Conservation (phyloP, 1,284 basidiomycete genomes). For the Irpex lacteus region DNA sequence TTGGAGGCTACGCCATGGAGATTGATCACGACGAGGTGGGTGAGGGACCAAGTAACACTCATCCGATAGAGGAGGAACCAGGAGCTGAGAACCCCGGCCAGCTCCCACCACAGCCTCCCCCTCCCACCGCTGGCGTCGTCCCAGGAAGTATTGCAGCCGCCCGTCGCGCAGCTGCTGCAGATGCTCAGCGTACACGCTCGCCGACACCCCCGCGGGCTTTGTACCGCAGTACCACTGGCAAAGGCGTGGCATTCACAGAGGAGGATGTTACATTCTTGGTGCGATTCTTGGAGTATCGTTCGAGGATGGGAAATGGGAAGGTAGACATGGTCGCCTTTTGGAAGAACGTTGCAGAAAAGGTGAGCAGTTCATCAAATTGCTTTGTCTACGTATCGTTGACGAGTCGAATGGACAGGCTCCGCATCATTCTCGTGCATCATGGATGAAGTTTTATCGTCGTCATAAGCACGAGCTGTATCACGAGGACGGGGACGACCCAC, state of each 20-base stretch:
- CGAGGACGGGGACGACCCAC: constrained; percentile 57
- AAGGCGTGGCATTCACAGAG: constrained; percentile 80
- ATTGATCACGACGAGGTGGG: constrained; percentile 35
- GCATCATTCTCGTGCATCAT: constrained; percentile 82
- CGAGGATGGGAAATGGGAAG: constrained; percentile 51
- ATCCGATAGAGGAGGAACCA: constrained; percentile 9
- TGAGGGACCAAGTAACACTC: constrained; percentile 25
- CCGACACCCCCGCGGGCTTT: constrained; percentile 75
- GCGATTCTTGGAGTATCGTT: constrained; percentile 58
- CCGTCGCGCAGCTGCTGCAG: constrained; percentile 39
- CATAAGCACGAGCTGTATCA: constrained; percentile 78
- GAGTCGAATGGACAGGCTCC: constrained; percentile 50
- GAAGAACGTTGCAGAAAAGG: constrained; percentile 79
- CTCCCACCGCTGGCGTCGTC: constrained; percentile 32
- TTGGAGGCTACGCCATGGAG: constrained; percentile 78
- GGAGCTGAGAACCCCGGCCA: constrained; percentile 28
- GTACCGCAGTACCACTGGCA: constrained; percentile 79
- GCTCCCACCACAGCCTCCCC: constrained; percentile 15
- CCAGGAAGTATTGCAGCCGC: constrained; percentile 45
- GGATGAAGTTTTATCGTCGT: constrained; percentile 86
- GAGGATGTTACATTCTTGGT: constrained; percentile 75
- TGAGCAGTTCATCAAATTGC: constrained; percentile 24
- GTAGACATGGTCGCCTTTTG: constrained; percentile 82
- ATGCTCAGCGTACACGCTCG: constrained; percentile 52
- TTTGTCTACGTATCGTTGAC: neutral